Conservation (phyloP, 2,329 filamentous ascomycete genomes). For the Claviceps sp. region DNA sequence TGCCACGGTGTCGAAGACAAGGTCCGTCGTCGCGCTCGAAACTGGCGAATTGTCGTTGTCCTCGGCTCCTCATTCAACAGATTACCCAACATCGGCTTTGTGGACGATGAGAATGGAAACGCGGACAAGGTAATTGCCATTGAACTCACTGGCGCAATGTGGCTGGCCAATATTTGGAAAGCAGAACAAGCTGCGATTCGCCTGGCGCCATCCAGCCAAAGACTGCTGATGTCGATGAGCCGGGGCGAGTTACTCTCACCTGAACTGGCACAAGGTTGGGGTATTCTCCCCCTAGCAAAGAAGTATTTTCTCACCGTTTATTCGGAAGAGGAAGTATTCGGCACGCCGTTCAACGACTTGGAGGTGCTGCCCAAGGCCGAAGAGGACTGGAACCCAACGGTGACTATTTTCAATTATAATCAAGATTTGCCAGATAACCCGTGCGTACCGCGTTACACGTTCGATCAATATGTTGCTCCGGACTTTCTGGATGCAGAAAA, state of each 20-base stretch:
- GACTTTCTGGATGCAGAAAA: constrained; percentile 10
- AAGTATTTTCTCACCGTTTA: constrained; percentile 27
- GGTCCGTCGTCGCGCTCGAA: constrained; percentile 28
- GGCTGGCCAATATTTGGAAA: constrained; percentile 41
- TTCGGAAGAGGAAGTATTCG: constrained; percentile 20
- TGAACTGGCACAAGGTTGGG: constrained; percentile 28
- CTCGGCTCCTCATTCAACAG: constrained; percentile 28
- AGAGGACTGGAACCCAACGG: constrained; percentile 7
- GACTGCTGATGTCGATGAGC: constrained; percentile 5
- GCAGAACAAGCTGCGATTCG: constrained; percentile 14
- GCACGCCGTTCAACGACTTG: constrained; percentile 11
- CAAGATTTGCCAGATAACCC: constrained; percentile 19
- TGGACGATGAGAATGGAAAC: constrained; percentile 29
- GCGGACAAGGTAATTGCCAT: constrained; percentile 37
- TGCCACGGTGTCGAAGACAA: constrained; percentile 14
- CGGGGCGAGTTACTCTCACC: too few relatives aligned
- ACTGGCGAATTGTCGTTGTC: constrained; percentile 36
- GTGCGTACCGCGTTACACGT: constrained; percentile 4
- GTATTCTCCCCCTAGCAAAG: constrained; percentile 31
- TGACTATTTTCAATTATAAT: constrained; percentile 16
- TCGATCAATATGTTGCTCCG: neutral
- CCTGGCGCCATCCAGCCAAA: constrained; percentile 9
- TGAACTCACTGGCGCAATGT: constrained; percentile 34
- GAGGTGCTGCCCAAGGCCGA: constrained; percentile 9
- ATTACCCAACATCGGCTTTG: constrained; percentile 39